These are phyloP conservation scores for Kondoa subrosea DNA, from an alignment of 768 basidiomycete species.

Conservation along the genomic window DNA sequence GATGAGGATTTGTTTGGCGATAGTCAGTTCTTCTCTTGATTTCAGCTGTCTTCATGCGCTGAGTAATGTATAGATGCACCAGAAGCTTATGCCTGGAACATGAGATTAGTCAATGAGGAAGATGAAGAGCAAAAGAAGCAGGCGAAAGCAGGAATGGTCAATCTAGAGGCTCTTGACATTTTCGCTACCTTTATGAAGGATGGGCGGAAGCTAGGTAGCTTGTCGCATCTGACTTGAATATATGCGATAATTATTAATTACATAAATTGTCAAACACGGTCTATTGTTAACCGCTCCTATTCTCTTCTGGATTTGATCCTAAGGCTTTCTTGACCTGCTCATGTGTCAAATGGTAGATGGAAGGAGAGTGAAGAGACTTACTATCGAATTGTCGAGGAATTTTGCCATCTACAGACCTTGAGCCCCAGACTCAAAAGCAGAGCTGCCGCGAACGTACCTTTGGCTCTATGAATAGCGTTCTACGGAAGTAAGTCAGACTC, in stretches of 20 bases:
- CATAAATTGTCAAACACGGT: not conserved
- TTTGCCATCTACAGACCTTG: not conserved
- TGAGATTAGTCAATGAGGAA: not conserved
- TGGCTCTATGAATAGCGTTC: constrained; percentile 74
- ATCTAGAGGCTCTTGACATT: not conserved
- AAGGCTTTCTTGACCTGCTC: not conserved
- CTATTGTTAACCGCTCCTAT: not conserved
- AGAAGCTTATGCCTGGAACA: constrained; percentile 2
- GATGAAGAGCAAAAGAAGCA: not conserved
- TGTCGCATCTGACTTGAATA: not conserved
- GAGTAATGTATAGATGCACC: no score
- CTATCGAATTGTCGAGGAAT: not conserved
- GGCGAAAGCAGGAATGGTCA: not conserved
- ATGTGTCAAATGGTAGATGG: not conserved
- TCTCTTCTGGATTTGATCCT: not conserved
- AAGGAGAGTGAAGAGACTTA: not conserved
- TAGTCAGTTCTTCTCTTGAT: no score
- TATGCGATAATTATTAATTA: not conserved
- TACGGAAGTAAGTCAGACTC: constrained; percentile 29
- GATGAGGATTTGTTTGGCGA: not conserved
- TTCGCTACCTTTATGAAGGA: constrained; percentile 16
- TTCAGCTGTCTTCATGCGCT: no score
- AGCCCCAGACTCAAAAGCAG: not conserved
- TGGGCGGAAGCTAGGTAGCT: constrained; percentile 3
- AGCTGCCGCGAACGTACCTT: constrained; percentile 59